Conservation (phyloP, 768 basidiomycete species). For the Russula olivacea region DNA sequence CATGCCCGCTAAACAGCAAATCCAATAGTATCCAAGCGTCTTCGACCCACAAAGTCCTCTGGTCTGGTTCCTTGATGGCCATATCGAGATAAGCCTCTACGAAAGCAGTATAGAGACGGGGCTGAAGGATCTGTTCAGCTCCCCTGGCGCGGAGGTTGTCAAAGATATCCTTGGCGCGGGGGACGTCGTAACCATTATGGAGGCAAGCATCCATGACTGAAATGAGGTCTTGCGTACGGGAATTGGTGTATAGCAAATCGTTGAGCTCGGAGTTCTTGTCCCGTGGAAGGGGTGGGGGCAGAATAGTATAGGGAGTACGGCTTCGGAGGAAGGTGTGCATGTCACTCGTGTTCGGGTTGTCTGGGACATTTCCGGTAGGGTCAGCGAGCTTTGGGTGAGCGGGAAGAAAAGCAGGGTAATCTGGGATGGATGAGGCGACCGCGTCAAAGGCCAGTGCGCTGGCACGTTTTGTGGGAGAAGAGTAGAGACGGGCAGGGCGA, state of each 20-base stretch:
- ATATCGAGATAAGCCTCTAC: constrained; percentile 58
- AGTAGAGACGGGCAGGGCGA: constrained; percentile 64
- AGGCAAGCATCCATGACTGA: constrained; percentile 83
- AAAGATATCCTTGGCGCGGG: constrained; percentile 71
- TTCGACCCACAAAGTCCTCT: constrained; percentile 52
- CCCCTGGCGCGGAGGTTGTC: constrained; percentile 47
- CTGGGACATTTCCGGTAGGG: constrained; percentile 3
- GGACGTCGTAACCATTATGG: constrained; percentile 65
- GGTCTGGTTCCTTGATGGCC: constrained; percentile 44
- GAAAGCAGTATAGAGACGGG: constrained; percentile 56
- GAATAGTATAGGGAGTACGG: constrained; percentile 46
- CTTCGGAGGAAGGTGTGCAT: constrained; percentile 49
- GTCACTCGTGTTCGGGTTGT: constrained; percentile 29
- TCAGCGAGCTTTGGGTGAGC: constrained; percentile 24
- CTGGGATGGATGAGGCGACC: constrained; percentile 34
- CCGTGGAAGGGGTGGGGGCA: constrained; percentile 61
- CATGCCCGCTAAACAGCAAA: constrained; percentile 45
- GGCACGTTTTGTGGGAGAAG: constrained; percentile 52
- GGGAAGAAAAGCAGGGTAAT: constrained; percentile 38
- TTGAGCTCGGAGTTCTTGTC: constrained; percentile 38
- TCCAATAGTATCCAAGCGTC: constrained; percentile 57
- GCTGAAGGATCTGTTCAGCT: constrained; percentile 43
- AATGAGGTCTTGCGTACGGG: constrained; percentile 59
- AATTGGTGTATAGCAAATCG: constrained; percentile 57
- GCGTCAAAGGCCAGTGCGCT: constrained; percentile 49